Base-by-base conservation (phyloP, 345 rosid species). In the Dipteronia sinensis region DNA sequence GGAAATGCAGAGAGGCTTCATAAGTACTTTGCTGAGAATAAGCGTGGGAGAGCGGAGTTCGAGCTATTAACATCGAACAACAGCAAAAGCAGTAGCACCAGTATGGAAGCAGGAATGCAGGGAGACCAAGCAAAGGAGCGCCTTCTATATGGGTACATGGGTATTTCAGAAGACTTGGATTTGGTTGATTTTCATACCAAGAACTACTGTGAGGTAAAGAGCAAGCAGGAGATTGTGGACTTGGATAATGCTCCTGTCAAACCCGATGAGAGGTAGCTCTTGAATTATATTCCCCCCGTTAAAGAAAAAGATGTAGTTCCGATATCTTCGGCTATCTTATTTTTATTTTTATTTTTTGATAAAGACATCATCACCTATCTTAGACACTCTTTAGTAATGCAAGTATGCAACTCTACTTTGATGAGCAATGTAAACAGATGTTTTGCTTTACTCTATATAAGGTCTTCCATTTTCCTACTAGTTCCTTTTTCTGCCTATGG, bases 161-260 rank as follows among this genome's bases (percentile, higher is more conserved):
- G 89, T 62, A 77, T 87, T 51, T 86, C 90, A 0, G 90, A 89
- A 67, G 92, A 89, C 82, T 79, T 89, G 83, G 92, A 89, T 77
- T 78, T 65, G 59, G 80, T 84, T n/a, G 92, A 89, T 80, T 85
- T 78, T 67, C 78, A 79, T 67, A 80, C 90, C 62, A 89, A 86
- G 84, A 84, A 83, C 51, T 59, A 77, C 68, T 78, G 86, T 73
- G 20, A 47, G 16, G 59, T 89, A 79, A 87, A 87, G 83, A 87
- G 90, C 81, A 89, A 84, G 88, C 82, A 80, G 73, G 90, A 83
- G 85, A 91, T 86, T 55, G 78, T 77, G 69, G 92, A 91, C 70
- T 82, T 91, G 74, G 90, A 84, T 12, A 82, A 91, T 73, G 93
- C 83, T 49, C 95, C 93, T 64, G 86, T 88, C 25, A 90, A 87